phyloP scores from a whole-genome alignment of 225 moss, liverwort and hornwort species.

The Takakia lepidozioides region DNA sequence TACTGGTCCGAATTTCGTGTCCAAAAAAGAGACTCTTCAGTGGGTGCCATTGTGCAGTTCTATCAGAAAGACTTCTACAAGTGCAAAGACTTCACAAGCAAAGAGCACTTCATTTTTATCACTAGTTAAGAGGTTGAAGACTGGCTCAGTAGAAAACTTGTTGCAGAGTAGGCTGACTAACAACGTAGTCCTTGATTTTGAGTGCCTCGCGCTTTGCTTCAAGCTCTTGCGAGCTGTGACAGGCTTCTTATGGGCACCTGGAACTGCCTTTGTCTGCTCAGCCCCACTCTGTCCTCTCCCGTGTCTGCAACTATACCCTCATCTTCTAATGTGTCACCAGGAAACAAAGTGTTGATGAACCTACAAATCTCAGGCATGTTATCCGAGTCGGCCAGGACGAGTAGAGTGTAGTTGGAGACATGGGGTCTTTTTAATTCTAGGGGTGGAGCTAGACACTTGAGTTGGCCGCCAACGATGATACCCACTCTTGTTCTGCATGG shows the following conservation, averaged over 20 bases:
- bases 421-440: conserved; percentile 70
- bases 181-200: conserved; percentile 68
- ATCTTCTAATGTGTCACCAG: conserved; percentile 19
- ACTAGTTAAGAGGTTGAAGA: conserved; percentile 5
- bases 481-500: conserved; percentile 83
- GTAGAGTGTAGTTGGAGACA: conserved; percentile 72
- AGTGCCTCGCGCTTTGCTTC: conserved; percentile 67
- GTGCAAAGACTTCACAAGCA: conserved; percentile 3
- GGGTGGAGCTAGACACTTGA: conserved; percentile 81
- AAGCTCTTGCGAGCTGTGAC: conserved; percentile 59
- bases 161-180: conserved; percentile 82
- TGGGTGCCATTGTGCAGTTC: conserved; percentile 3
- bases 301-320: conserved; percentile 17
- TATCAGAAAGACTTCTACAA: conserved; percentile 7
- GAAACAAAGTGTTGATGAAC: conserved; percentile 61
- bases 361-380: conserved; percentile 56
- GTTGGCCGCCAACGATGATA: conserved; percentile 62
- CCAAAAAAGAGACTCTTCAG: too few relatives aligned
- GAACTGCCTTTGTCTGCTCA: conserved; percentile 52
- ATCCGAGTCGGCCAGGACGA: conserved; percentile 48
- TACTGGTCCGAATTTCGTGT: too few relatives aligned
- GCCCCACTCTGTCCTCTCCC: conserved; percentile 36
- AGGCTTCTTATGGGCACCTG: conserved; percentile 63
- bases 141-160: conserved; percentile 74
- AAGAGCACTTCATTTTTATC: neutral